Percentiles rank a stretch among this genome's conserved stretches.
Evolutionary conservation across 441 rosid species (phyloP).

Genomic region (Jatropha podagrica): DNA sequence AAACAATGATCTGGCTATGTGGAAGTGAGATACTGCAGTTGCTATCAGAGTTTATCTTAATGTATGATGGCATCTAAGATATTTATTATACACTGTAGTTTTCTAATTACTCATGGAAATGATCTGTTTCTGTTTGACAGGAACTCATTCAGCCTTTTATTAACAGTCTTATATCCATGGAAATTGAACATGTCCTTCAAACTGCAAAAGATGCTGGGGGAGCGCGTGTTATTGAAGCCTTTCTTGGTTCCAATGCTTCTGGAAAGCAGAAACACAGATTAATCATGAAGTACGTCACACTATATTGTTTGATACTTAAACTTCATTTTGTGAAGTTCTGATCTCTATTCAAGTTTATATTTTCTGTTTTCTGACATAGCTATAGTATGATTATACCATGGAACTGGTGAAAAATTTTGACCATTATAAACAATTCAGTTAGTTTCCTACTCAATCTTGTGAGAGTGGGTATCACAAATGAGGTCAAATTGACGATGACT

Average conservation of each 20-base stretch:
- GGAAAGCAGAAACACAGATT: constrained; percentile 71
- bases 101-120: background rate
- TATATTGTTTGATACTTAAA: constrained; percentile 22
- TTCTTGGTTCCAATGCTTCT: constrained; percentile 70
- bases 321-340: constrained; percentile 12
- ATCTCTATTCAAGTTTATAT: background rate
- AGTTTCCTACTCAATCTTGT: background rate
- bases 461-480: background rate
- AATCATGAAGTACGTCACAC: constrained; percentile 59
- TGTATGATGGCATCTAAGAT: background rate
- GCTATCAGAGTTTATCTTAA: background rate
- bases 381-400: background rate
- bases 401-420: background rate
- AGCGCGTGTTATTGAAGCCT: constrained; percentile 81
- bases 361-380: background rate
- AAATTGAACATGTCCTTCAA: constrained; percentile 61
- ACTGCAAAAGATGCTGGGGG: constrained; percentile 77
- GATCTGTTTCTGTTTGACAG: constrained; percentile 40
- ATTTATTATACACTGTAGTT: background rate
- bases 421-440: background rate
- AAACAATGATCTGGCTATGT: background rate
- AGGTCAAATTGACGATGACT: background rate
- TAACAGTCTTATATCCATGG: constrained; percentile 69
- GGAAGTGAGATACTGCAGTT: background rate
- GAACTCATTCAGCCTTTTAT: constrained; percentile 68